Evolutionary conservation across 768 basidiomycete species (phyloP).

Genomic region (Austroboletus eburneus): DNA sequence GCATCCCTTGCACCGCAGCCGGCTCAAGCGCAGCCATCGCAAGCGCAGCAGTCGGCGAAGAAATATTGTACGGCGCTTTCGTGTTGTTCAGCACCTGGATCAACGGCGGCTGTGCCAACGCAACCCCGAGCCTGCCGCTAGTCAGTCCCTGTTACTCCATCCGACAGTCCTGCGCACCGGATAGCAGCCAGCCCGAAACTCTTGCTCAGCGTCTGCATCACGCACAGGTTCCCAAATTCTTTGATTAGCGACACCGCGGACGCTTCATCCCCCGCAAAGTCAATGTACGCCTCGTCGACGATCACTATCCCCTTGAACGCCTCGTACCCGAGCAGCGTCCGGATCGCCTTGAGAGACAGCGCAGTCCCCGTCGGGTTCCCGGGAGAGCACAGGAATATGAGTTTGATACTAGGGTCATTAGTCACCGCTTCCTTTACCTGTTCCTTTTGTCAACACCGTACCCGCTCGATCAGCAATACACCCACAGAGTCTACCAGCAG

Average conservation of each 20-base stretch:
- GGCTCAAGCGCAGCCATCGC: conserved; percentile 76
- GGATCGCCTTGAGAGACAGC: conserved; percentile 67
- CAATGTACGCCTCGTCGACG: conserved; percentile 97
- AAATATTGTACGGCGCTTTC: conserved; percentile 98
- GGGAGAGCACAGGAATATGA: conserved; percentile 93
- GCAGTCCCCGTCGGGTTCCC: conserved; percentile 95
- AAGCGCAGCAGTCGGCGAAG: conserved; percentile 80
- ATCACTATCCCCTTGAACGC: conserved; percentile 88
- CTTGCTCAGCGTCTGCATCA: conserved; percentile 97
- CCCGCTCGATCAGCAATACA: conserved; percentile 3
- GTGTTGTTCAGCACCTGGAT: conserved; percentile 91
- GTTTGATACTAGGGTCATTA: conserved; percentile 74
- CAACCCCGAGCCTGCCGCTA: conserved; percentile 71
- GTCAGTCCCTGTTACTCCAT: not conserved
- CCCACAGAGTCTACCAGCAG: conserved; percentile 69
- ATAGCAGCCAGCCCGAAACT: conserved; percentile 95
- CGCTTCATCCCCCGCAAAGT: conserved; percentile 65
- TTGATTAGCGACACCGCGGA: conserved; percentile 70
- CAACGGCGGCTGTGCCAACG: conserved; percentile 83
- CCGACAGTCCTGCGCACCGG: conserved; percentile 49
- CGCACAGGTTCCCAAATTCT: conserved; percentile 83
- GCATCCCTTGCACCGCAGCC: conserved; percentile 58
- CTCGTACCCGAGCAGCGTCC: conserved; percentile 68
- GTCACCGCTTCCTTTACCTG: conserved; percentile 71
- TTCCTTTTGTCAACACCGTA: not conserved